Percentiles rank a stretch among this genome's conserved stretches.
Conservation (phyloP, 352 stramenopile genomes). For the Globisporangium parvum region DNA sequence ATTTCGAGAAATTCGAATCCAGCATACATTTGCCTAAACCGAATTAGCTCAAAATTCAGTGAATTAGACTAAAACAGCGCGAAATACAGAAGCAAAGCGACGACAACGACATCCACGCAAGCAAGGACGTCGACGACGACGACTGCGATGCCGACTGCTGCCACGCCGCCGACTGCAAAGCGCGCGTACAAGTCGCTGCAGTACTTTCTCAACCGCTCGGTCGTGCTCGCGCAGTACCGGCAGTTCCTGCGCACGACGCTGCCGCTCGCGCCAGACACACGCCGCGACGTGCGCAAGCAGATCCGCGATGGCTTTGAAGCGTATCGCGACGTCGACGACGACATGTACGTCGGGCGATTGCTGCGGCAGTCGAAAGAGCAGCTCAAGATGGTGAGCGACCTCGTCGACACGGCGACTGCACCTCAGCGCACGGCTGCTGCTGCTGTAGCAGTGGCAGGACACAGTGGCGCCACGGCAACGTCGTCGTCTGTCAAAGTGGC, state of each 20-base stretch:
- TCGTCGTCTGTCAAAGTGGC: too few relatives aligned
- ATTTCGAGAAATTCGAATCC: too few relatives aligned
- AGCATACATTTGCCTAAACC: too few relatives aligned
- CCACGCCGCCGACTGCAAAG: constrained; percentile 15
- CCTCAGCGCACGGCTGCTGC: constrained; percentile 21
- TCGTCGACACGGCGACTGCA: constrained; percentile 59
- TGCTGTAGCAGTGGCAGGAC: too few relatives aligned
- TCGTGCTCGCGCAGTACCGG: constrained; percentile 54
- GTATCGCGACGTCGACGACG: constrained; percentile 42
- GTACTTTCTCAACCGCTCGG: constrained; percentile 68
- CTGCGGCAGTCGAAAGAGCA: constrained; percentile 53
- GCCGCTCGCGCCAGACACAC: constrained; percentile 33
- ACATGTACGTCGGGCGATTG: constrained; percentile 37
- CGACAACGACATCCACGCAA: too few relatives aligned
- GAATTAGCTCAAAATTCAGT: too few relatives aligned
- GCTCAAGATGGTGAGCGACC: constrained; percentile 60
- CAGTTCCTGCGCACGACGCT: constrained; percentile 57
- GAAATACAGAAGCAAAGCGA: too few relatives aligned
- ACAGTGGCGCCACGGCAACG: constrained; percentile 1
- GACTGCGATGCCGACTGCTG: too few relatives aligned
- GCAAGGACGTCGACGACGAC: too few relatives aligned
- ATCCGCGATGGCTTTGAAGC: constrained; percentile 55
- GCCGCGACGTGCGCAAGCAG: constrained; percentile 50
- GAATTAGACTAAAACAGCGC: too few relatives aligned
- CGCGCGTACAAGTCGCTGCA: constrained; percentile 58